Evolutionary conservation across 164 flowering plant genomes (phyloP).

Genomic region (Akebia trifoliata): DNA sequence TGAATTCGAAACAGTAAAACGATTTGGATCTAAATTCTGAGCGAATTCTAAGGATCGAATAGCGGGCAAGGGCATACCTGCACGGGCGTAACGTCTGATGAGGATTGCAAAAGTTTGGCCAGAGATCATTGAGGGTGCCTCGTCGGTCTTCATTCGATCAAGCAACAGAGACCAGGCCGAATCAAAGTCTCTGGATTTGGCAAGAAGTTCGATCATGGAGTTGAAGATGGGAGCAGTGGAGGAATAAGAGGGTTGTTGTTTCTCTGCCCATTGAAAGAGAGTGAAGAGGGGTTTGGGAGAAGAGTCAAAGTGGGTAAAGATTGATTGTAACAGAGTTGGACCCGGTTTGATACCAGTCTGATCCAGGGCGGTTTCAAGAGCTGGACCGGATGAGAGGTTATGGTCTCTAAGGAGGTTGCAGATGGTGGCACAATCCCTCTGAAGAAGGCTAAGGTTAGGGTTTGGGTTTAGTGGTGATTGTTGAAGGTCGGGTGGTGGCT

Average conservation of each 20-base stretch:
- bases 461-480: not conserved
- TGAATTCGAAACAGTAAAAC: slow-evolving; percentile 15
- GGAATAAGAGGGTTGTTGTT: slow-evolving; percentile 35
- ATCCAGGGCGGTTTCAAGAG: slow-evolving; percentile 45
- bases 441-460: slow-evolving; percentile 20
- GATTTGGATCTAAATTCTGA: slow-evolving; percentile 17
- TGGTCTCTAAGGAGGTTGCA: slow-evolving; percentile 33
- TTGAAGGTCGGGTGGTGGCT: not conserved
- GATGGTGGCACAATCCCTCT: slow-evolving; percentile 27
- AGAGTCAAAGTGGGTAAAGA: slow-evolving; percentile 47
- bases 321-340: slow-evolving; percentile 24
- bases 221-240: slow-evolving; percentile 38
- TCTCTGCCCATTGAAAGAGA: slow-evolving; percentile 61
- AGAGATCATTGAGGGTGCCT: slow-evolving; percentile 29
- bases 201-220: slow-evolving; percentile 49
- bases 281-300: slow-evolving; percentile 50
- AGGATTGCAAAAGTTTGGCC: slow-evolving; percentile 40
- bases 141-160: slow-evolving; percentile 20
- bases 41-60: slow-evolving; percentile 63
- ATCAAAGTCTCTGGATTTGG: slow-evolving; percentile 51
- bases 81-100: slow-evolving; percentile 63
- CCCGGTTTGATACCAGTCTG: slow-evolving; percentile 36
- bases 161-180: slow-evolving; percentile 60
- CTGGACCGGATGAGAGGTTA: slow-evolving; percentile 24
- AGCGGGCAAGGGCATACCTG: slow-evolving; percentile 52